Base-by-base conservation (phyloP, 305 asterid species). In the Euphrasia arctica region DNA sequence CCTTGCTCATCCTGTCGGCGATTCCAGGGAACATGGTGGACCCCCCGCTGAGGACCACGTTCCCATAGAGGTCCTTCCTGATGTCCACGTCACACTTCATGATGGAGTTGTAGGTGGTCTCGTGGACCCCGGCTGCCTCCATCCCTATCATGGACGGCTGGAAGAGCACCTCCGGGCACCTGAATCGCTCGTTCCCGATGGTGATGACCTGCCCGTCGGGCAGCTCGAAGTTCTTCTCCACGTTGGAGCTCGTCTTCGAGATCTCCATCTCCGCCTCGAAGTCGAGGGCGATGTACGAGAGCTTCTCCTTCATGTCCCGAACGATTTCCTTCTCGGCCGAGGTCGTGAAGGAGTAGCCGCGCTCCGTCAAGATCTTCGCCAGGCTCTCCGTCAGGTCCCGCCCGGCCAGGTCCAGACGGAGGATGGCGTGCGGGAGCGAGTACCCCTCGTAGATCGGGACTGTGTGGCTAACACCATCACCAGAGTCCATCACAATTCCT, bases 401-500 rank as follows among this genome's bases (percentile, higher is more conserved):
- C 29, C 77, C 76, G 36, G 76, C 76, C 34, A 71, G 70, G 62
- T 71, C 75, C 29, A 71, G 75, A 31, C 75, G 77, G 9, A 72
- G 77, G 41, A 72, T 72, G 14, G 77, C 77, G n/a, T 72, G 77
- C 5, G 77, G 77, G 34, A 72, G 77, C 28, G 77, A 70, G 25
- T 72, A 72, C 8, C 77, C 77, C 67, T 72, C 77, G 2, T 72
- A 73, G 54, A 67, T 73, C 27, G 67, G 72, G 47, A 72, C 77
- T 10, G 77, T 72, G 34, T 72, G 77, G 62, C 77, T 72, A 32
- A 72, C 77, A 72, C 77, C 77, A 62, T 72, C 77, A 11, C 77
- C 77, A 41, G 77, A 73, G 45, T 73, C 77, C 77, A 73, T 73
- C 42, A 73, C 77, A 42, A 73, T 73, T 57, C 77, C 77, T 73